Evolutionary conservation across 2,329 filamentous ascomycete genomes (phyloP).

Genomic region (Sclerotinia nivalis): DNA sequence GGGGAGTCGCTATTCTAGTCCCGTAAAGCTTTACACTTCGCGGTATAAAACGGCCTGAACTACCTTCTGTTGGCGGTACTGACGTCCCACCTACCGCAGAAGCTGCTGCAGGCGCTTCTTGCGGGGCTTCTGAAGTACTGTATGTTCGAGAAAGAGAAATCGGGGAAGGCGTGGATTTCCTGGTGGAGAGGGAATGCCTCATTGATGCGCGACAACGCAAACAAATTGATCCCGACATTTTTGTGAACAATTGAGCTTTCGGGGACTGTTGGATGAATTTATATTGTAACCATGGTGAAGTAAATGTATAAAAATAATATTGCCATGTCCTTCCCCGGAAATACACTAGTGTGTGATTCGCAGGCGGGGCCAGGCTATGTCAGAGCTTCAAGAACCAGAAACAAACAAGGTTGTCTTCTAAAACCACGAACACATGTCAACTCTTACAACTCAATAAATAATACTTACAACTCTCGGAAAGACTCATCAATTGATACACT

Average conservation of each 20-base stretch:
- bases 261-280: background rate
- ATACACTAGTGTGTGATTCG: conserved; percentile 6
- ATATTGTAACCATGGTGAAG: background rate
- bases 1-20: conserved; percentile 6
- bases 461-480: conserved; percentile 51
- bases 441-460: conserved; percentile 52
- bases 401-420: conserved; percentile 3
- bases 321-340: background rate
- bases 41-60: background rate
- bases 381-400: conserved; percentile 11
- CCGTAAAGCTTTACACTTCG: conserved; percentile 20
- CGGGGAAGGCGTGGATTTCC: background rate
- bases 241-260: background rate
- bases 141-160: background rate
- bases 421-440: conserved; percentile 24
- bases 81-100: background rate
- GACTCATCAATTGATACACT: background rate
- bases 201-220: conserved; percentile 29
- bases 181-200: conserved; percentile 3
- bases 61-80: background rate
- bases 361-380: conserved; percentile 10
- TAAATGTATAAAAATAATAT: background rate
- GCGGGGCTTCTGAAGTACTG: conserved; percentile 3
- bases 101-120: background rate
- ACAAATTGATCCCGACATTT: conserved; percentile 26